A percentile compares a stretch with the other conserved stretches of the same genome.
These are phyloP conservation scores for Fusarium nanum DNA, from an alignment of 2,329 filamentous ascomycete genomes.

Conservation along the genomic window DNA sequence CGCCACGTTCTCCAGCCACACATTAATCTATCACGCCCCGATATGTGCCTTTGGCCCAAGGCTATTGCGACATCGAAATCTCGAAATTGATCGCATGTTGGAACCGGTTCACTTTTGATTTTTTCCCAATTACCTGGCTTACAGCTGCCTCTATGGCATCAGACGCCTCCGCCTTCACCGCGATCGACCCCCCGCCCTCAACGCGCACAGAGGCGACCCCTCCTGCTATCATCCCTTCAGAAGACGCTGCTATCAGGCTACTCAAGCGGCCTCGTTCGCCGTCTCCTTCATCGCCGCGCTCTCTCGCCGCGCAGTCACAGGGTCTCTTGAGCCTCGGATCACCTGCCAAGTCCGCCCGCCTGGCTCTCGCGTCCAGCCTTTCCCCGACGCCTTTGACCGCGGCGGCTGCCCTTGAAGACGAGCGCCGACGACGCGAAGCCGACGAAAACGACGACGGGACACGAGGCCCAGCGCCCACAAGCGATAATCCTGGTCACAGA, in stretches of 20 bases:
- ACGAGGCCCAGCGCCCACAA: slow-evolving; percentile 57
- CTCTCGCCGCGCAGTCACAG: slow-evolving; percentile 44
- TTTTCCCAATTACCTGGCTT: slow-evolving; percentile 36
- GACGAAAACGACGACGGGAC: slow-evolving; percentile 54
- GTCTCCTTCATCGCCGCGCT: slow-evolving; percentile 56
- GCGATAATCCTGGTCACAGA: slow-evolving; percentile 66
- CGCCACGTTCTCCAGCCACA: slow-evolving; percentile 60
- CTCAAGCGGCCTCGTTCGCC: slow-evolving; percentile 62
- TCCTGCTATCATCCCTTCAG: slow-evolving; percentile 53
- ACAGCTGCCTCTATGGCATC: slow-evolving; percentile 62
- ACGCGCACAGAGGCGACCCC: slow-evolving; percentile 51
- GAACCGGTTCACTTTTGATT: slow-evolving; percentile 23
- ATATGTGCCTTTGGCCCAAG: slow-evolving; percentile 51
- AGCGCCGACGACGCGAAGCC: slow-evolving; percentile 60
- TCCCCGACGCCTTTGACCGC: slow-evolving; percentile 63
- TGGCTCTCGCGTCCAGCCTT: slow-evolving; percentile 57
- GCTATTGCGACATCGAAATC: slow-evolving; percentile 38
- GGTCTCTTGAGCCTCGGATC: slow-evolving; percentile 57
- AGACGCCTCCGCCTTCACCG: slow-evolving; percentile 64
- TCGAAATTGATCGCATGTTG: slow-evolving; percentile 43
- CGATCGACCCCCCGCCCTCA: slow-evolving; percentile 62
- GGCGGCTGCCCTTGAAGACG: slow-evolving; percentile 66
- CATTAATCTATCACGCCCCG: slow-evolving; percentile 51
- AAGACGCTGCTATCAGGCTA: slow-evolving; percentile 52
- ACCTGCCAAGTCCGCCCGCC: slow-evolving; percentile 65